phyloP scores from a whole-genome alignment of 2,329 filamentous ascomycete species.

The Stachybotrys chartarum region DNA sequence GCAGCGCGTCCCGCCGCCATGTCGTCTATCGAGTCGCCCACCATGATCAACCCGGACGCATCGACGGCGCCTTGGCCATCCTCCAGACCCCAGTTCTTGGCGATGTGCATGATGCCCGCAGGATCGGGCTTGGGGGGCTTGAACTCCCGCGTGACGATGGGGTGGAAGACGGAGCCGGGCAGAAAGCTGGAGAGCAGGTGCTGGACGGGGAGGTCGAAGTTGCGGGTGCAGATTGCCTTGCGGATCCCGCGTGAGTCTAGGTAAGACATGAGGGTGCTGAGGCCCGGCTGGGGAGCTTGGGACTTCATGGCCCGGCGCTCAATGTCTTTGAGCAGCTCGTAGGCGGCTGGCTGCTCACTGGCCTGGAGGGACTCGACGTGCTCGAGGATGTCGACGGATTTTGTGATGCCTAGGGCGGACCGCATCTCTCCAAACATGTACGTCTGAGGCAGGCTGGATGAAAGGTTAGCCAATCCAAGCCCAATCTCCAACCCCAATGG shows the following conservation, averaged over 20 bases:
- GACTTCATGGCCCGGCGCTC: constrained; percentile 73
- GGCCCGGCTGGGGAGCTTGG: constrained; percentile 77
- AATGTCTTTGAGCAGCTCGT: constrained; percentile 68
- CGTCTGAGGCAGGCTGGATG: constrained; percentile 71
- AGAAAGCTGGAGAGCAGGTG: constrained; percentile 74
- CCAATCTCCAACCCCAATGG: background rate
- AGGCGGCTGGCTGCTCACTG: constrained; percentile 53
- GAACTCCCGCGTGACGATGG: constrained; percentile 80
- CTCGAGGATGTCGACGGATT: constrained; percentile 74
- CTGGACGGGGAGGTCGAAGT: constrained; percentile 75
- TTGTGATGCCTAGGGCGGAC: constrained; percentile 62
- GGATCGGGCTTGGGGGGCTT: constrained; percentile 80
- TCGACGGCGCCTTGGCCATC: constrained; percentile 22
- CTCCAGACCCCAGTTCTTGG: constrained; percentile 61
- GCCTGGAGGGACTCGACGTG: constrained; percentile 71
- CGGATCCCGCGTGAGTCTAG: constrained; percentile 59
- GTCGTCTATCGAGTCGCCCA: constrained; percentile 82
- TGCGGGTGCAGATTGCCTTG: constrained; percentile 88
- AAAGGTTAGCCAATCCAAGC: background rate
- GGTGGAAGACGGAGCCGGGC: constrained; percentile 58
- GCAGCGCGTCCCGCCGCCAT: constrained; percentile 80
- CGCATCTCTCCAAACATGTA: constrained; percentile 96
- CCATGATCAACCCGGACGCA: constrained; percentile 51
- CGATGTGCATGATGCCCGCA: constrained; percentile 82
- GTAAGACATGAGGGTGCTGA: constrained; percentile 73